A percentile compares a stretch with the other conserved stretches of the same genome.
Evolutionary conservation across 2,329 filamentous ascomycete species (phyloP).

Genomic region (Pestalotiopsis sp.): DNA sequence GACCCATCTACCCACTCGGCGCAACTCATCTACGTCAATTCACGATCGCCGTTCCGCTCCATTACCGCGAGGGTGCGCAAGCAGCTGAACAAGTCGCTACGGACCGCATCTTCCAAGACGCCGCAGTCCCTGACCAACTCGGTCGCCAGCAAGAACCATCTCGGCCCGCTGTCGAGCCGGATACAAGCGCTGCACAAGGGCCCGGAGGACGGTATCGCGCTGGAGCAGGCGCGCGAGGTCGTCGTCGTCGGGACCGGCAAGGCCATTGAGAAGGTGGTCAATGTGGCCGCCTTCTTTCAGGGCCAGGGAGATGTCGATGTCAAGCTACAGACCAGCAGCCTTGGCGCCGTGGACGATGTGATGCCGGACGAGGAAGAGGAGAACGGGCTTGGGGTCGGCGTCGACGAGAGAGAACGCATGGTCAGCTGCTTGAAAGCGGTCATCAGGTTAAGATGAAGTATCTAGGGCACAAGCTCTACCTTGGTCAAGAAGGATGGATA

Average conservation of each 20-base stretch:
- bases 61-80: conserved; percentile 67
- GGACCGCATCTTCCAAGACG: conserved; percentile 32
- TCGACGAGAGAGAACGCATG: conserved; percentile 42
- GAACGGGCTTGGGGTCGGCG: conserved; percentile 28
- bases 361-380: conserved; percentile 35
- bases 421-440: conserved; percentile 54
- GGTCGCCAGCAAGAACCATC: conserved; percentile 44
- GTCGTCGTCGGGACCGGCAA: conserved; percentile 66
- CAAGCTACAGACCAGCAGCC: conserved; percentile 61
- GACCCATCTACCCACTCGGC: conserved; percentile 38
- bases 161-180: conserved; percentile 47
- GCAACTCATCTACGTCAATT: conserved; percentile 64
- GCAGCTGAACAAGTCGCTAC: conserved; percentile 58
- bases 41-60: conserved; percentile 68
- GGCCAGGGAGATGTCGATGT: conserved; percentile 62
- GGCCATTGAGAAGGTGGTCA: conserved; percentile 65
- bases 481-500: neutral
- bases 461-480: neutral
- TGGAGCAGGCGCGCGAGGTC: conserved; percentile 48
- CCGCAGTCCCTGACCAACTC: conserved; percentile 27
- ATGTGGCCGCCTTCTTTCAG: conserved; percentile 67
- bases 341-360: conserved; percentile 70
- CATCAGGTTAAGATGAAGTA: conserved; percentile 46
- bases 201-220: conserved; percentile 30
- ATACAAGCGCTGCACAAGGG: conserved; percentile 43